Evolutionary conservation across 306 rosid species (phyloP), one percentile per base, ranked within the genome.

Genomic region (Argentina anserina): DNA sequence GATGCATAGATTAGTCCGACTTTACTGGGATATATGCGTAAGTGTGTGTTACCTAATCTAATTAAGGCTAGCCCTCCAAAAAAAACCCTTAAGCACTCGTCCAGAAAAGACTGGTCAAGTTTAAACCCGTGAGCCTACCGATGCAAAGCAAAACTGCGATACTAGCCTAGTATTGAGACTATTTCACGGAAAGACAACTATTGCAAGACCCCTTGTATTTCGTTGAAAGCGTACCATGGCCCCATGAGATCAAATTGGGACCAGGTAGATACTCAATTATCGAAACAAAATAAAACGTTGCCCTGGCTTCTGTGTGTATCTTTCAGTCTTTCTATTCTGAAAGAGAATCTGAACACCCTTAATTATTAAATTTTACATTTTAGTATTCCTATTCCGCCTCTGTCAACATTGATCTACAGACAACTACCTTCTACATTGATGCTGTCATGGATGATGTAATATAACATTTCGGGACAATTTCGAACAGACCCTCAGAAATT

Each of bases 161-260:
- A 11, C 26, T 18, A 7, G 41, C 17, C 33, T 15, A 9, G 65
- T 31, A 13, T 28, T 33, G 3, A 3, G 65, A 61, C 13, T 28
- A 23, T 17, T 31, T 3, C 65, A 5, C 39, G 25, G 36, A 31
- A 60, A 60, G 65, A 60, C 40, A 15, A 13, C 34, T 55, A 33
- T n/a, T n/a, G n/a, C 13, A 10, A 28, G 31, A 15, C 65, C 23
- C 23, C 5, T 61, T 61, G 39, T 2, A 25, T 4, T 5, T 55
- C 25, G 33, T 55, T 26, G 31, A 25, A 55, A 50, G 7, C 28
- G 33, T 9, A 12, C n/a, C 4, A 9, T 1, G 78, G 72, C 46
- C 80, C 67, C 78, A 71, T 68, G 14, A 45, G 75, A 79, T 74
- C 81, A 78, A 74, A 42, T 13, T 66, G 77, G 74, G 65, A 71